Evolutionary conservation across 192 early-diverging fungal species (phyloP), one percentile per base, ranked within the genome.

Genomic region (Dimargaris xerosporica): DNA sequence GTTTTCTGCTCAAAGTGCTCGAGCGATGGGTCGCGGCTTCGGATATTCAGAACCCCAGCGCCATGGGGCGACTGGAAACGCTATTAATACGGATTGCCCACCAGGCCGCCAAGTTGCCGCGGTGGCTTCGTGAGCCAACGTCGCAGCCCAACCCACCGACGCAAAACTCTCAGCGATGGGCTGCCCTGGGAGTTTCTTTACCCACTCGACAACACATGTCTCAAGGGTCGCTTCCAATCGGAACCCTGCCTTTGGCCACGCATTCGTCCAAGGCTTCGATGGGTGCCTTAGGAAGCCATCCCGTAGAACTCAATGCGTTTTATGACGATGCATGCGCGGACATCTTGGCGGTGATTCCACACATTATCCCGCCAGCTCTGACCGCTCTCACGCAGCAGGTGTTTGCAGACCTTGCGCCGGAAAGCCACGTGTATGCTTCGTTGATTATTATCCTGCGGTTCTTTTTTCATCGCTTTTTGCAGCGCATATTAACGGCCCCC

Each of bases 261-360:
- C n/a, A n/a, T n/a, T n/a, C n/a, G 29, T n/a, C n/a, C n/a, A n/a
- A n/a, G n/a, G n/a, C n/a, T n/a, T n/a, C n/a, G n/a, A n/a, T n/a
- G n/a, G n/a, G n/a, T n/a, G n/a, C n/a, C n/a, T n/a, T n/a, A n/a
- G n/a, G n/a, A n/a, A n/a, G n/a, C n/a, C 28, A 39, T 15, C 41
- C 56, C 31, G 39, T 59, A 2, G 56, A 59, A 2, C 56, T 59
- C 6, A 17, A 59, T 19, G 1, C 5, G 7, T 59, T 59, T 41
- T 59, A 59, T 17, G 56, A 59, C 23, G 56, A 59, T 34, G 56
- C 56, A 16, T 59, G 56, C 34, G 56, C 41, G 13, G 56, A 59
- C 34, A 39, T 59, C 2, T 41, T 59, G 41, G 19, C 30, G 13
- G 56, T 42, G 2, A 19, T 59, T 11, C 34, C 41, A 11, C 28